A percentile compares a stretch with the other conserved stretches of the same genome.
Conservation (phyloP, 257 asterid species). For the Ocimum tenuiflorum region DNA sequence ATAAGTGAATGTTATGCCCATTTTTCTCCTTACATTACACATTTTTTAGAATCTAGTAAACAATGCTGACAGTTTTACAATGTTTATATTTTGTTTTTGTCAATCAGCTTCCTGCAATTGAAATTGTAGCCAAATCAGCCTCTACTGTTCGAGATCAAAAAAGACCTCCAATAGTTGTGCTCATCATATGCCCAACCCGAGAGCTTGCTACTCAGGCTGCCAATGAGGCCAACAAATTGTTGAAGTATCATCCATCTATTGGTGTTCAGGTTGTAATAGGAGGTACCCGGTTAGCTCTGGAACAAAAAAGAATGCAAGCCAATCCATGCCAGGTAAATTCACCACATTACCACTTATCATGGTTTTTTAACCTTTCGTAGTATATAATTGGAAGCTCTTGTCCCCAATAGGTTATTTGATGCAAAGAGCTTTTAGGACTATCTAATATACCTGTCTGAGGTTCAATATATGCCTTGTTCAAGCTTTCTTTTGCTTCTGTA, state of each 20-base stretch:
- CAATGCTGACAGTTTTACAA: background rate
- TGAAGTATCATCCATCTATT: constrained; percentile 84
- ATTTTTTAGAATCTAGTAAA: background rate
- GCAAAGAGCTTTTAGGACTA: background rate
- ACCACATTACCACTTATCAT: background rate
- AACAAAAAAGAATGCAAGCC: constrained; percentile 90
- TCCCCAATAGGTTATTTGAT: background rate
- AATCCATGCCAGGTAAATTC: constrained; percentile 83
- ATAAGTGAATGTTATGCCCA: background rate
- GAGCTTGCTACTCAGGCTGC: constrained; percentile 98
- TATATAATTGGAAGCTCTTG: background rate
- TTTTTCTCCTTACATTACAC: background rate
- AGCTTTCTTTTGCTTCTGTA: background rate
- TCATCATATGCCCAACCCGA: constrained; percentile 85
- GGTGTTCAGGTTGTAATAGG: constrained; percentile 99
- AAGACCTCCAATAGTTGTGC: constrained; percentile 72
- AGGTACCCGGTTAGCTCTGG: constrained; percentile 78
- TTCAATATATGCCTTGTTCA: no score
- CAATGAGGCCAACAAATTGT: constrained; percentile 71
- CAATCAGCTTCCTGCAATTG: constrained; percentile 93
- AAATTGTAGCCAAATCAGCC: constrained; percentile 61
- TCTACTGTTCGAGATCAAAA: constrained; percentile 50
- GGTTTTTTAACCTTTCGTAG: background rate
- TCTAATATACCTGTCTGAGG: background rate
- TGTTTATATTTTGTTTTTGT: constrained; percentile 20